Conservation (phyloP, 352 stramenopile species). For the Phytophthora syringae region DNA sequence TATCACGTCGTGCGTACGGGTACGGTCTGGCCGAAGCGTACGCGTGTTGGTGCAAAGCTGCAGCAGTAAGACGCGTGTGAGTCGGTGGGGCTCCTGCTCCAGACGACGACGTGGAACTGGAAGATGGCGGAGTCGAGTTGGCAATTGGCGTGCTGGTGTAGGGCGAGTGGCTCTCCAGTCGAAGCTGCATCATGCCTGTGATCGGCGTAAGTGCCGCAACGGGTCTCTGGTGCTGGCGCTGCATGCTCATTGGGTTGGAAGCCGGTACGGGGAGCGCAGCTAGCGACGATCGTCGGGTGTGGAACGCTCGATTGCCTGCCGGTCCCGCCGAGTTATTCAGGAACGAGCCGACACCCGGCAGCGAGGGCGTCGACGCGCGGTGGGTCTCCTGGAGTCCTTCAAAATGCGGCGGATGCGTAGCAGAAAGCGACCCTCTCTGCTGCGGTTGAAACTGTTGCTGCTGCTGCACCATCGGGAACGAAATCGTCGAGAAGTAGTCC, state of each 20-base stretch:
- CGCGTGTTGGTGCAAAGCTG: constrained; percentile 54
- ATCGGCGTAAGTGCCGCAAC: constrained; percentile 66
- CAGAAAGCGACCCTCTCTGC: constrained; percentile 38
- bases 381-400: constrained; percentile 38
- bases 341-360: constrained; percentile 49
- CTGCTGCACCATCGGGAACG: constrained; percentile 47
- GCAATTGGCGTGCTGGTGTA: constrained; percentile 26
- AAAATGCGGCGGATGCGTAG: constrained; percentile 44
- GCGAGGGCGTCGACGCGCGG: constrained; percentile 34
- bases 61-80: constrained; percentile 35
- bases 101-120: constrained; percentile 28
- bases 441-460: constrained; percentile 33
- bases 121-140: constrained; percentile 38
- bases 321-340: constrained; percentile 22
- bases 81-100: constrained; percentile 15
- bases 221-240: constrained; percentile 25
- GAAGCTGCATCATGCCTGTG: constrained; percentile 78
- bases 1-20: constrained; percentile 44
- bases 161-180: constrained; percentile 53
- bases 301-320: constrained; percentile 38
- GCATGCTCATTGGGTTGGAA: constrained; percentile 28
- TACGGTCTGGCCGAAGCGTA: constrained; percentile 55
- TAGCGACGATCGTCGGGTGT: constrained; percentile 53
- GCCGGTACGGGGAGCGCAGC: constrained; percentile 59
- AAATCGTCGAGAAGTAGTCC: constrained; percentile 70